Base-by-base conservation (phyloP, 352 stramenopile genomes). In the Halophytophthora batemanensis region DNA sequence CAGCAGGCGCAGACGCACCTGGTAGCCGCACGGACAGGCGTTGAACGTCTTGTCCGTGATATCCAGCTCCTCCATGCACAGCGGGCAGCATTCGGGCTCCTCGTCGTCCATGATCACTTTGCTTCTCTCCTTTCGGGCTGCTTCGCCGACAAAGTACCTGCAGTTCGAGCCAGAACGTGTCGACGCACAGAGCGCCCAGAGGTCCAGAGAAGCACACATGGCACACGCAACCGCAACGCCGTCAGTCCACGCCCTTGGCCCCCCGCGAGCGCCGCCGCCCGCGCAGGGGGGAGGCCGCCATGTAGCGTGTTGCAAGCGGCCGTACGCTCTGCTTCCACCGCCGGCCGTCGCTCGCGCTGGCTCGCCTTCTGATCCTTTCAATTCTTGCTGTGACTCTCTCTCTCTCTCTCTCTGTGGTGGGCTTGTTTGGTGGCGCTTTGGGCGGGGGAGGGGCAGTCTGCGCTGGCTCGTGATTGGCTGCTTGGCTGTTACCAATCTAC, bases 11-110 rank as follows among this genome's bases (percentile, higher is more conserved):
- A 35, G 11, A 42, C 62, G 45, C 50, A 86, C 78, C 84, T 98
- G 93, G 71, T 99, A 99, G 37, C 96, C 96, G 67, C 97, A 99
- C 65, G 97, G 97, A 82, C 97, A 99, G 4, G 97, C 96, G 71
- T 98, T 96, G 69, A 99, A 99, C 61, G 97, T 97, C 70, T 97
- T 90, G 85, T 99, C 97, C 46, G 95, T 98, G 19, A 99, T 77
- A 75, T 99, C 96, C 53, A 99, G 83, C 53, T 98, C 93, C 77
- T 99, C 96, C 79, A 97, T 98, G 70, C 97, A 99, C 42, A 99
- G 83, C 37, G 97, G 97, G 70, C 97, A 99, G 57, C 97, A 93
- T 28, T 93, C 84, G 25, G 74, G 69, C 40, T 97, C 86, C 46
- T 95, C 77, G n/a, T 87, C 70, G 47, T 89, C 77, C 21, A 74